Conservation (phyloP, 2,329 filamentous ascomycete genomes). For the Ophiostoma perfectum region DNA sequence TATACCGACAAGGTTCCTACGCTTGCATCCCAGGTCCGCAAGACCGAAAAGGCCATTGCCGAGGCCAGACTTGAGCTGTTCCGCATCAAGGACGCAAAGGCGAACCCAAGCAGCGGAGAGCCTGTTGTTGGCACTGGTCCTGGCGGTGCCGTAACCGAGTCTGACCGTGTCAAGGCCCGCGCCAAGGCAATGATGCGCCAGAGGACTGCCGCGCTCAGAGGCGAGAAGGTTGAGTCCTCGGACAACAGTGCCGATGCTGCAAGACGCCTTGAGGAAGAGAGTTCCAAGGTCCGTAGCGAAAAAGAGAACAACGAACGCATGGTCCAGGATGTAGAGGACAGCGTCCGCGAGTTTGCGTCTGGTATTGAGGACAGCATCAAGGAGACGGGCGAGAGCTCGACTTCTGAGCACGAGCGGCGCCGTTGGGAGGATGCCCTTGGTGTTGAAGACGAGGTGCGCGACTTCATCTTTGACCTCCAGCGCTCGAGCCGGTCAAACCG, state of each 20-base stretch:
- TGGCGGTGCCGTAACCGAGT: constrained; percentile 83
- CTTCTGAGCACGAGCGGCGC: constrained; percentile 81
- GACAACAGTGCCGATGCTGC: constrained; percentile 73
- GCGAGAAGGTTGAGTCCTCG: constrained; percentile 64
- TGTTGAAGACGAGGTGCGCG: constrained; percentile 92
- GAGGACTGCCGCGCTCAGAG: constrained; percentile 84
- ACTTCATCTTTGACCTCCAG: constrained; percentile 96
- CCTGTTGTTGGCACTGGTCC: constrained; percentile 88
- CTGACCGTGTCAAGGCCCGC: constrained; percentile 87
- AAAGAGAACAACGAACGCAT: constrained; percentile 93
- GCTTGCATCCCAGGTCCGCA: constrained; percentile 84
- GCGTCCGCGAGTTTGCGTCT: constrained; percentile 79
- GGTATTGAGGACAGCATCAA: constrained; percentile 84
- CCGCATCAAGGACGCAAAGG: constrained; percentile 87
- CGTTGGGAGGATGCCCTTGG: constrained; percentile 95
- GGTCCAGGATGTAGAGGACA: constrained; percentile 95
- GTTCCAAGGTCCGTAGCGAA: constrained; percentile 70
- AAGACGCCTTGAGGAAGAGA: constrained; percentile 85
- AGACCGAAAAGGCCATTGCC: constrained; percentile 85
- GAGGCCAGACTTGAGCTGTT: constrained; percentile 90
- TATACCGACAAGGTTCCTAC: constrained; percentile 87
- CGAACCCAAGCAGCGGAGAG: constrained; percentile 72
- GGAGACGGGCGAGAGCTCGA: constrained; percentile 67
- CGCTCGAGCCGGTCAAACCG: constrained; percentile 73
- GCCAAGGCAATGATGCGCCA: constrained; percentile 99